Evolutionary conservation across 176 grass and related monocot species (phyloP).

Genomic region (Bonia amplexicaulis): DNA sequence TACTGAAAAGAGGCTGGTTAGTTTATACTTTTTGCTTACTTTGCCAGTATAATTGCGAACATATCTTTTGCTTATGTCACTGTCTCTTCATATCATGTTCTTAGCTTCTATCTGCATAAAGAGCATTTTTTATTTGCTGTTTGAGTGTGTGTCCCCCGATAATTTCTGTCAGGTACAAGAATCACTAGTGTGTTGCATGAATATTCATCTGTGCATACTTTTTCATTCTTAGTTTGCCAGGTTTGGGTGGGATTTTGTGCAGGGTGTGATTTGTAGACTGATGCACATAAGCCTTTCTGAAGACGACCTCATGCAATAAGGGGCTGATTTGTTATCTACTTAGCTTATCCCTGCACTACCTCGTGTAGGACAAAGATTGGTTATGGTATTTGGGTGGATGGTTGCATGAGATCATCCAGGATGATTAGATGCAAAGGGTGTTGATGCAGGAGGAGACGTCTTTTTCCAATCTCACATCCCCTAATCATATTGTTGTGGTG

Average conservation of each 20-base stretch:
- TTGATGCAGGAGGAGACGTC: background rate
- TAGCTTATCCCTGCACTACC: constrained; percentile 12
- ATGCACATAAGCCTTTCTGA: background rate
- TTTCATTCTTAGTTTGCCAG: background rate
- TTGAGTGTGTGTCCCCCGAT: background rate
- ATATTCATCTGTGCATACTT: constrained; percentile 15
- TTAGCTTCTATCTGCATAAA: constrained; percentile 4
- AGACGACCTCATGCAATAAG: background rate
- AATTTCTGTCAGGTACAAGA: background rate
- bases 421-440: constrained; percentile 23
- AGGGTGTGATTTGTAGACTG: background rate
- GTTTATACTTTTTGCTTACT: constrained; percentile 25
- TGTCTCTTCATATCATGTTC: constrained; percentile 19
- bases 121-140: background rate
- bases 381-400: constrained; percentile 12
- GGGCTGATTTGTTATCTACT: background rate
- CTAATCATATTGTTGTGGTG: background rate
- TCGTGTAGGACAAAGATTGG: background rate
- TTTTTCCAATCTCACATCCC: background rate
- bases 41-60: background rate
- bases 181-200: background rate
- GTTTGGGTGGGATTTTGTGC: constrained; percentile 10
- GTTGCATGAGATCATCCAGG: background rate
- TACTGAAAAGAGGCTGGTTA: constrained; percentile 98
- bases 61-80: constrained; percentile 5